phyloP scores from a whole-genome alignment of 2,329 filamentous ascomycete genomes.

The Diaporthe australafricana region DNA sequence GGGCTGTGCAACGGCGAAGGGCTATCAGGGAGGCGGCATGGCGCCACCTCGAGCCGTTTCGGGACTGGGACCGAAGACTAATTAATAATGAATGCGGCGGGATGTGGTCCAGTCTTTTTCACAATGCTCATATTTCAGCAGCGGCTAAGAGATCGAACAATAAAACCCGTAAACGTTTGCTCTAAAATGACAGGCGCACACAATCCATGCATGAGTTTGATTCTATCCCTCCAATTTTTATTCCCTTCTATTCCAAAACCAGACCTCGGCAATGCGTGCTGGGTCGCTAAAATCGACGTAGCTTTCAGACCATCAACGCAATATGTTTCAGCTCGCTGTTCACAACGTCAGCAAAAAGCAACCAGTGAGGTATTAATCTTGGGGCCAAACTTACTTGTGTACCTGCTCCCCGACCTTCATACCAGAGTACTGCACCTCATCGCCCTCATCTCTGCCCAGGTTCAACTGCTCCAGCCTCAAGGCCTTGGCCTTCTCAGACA shows the following conservation, averaged over 20 bases:
- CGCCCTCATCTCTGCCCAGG: conserved; percentile 65
- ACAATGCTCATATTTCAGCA: neutral
- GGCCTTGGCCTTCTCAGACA: conserved; percentile 57
- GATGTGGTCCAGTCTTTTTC: neutral
- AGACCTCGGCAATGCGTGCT: neutral
- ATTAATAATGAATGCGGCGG: neutral
- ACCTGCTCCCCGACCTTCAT: conserved; percentile 72
- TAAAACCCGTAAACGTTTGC: neutral
- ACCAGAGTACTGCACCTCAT: conserved; percentile 57
- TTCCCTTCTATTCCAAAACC: no score
- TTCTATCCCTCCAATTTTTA: neutral
- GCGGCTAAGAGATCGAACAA: neutral
- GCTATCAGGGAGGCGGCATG: neutral
- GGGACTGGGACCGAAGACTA: neutral
- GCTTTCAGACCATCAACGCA: conserved; percentile 58
- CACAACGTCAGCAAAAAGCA: conserved; percentile 33
- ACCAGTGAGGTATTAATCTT: neutral
- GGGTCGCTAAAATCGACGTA: no score
- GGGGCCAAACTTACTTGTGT: conserved; percentile 57
- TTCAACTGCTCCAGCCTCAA: conserved; percentile 60
- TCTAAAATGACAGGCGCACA: neutral
- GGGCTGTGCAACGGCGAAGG: neutral
- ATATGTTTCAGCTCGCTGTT: conserved; percentile 64
- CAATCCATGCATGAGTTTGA: neutral
- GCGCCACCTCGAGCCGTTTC: neutral